A percentile compares a stretch with the other conserved stretches of the same genome.
phyloP scores from a whole-genome alignment of 2,329 filamentous ascomycete species.

The Epichloe baconii region DNA sequence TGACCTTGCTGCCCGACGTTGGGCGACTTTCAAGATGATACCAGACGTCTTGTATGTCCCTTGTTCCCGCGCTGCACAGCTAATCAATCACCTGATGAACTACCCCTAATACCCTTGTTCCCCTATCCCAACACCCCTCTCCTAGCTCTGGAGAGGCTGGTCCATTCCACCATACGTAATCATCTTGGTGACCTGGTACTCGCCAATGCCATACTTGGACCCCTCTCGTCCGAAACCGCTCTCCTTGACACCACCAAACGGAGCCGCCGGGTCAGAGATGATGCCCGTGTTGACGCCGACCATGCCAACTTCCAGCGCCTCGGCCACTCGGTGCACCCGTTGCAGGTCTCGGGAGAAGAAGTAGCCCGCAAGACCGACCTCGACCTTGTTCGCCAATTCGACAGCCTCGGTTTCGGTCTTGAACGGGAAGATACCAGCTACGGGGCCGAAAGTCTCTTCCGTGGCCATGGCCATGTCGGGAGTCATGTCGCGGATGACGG shows the following conservation, averaged over 20 bases:
- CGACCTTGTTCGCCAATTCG: conserved; percentile 62
- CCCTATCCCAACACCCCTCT: too few relatives aligned
- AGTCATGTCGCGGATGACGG: conserved; percentile 78
- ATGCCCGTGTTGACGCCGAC: conserved; percentile 70
- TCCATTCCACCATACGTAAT: conserved; percentile 40
- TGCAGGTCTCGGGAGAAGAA: conserved; percentile 64
- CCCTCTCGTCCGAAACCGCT: conserved; percentile 72
- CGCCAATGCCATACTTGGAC: conserved; percentile 61
- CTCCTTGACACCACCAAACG: conserved; percentile 73
- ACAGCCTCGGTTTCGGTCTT: conserved; percentile 82
- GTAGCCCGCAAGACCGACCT: conserved; percentile 87
- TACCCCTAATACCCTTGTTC: too few relatives aligned
- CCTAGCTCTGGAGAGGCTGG: conserved; percentile 35
- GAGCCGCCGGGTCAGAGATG: conserved; percentile 43
- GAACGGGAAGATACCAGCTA: conserved; percentile 82
- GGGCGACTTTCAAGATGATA: too few relatives aligned
- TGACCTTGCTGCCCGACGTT: too few relatives aligned
- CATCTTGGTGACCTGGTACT: conserved; percentile 65
- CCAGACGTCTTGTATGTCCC: too few relatives aligned
- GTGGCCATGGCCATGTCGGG: conserved; percentile 68
- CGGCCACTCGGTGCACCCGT: conserved; percentile 48
- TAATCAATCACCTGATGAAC: too few relatives aligned
- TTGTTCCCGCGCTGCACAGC: too few relatives aligned
- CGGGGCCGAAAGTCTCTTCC: conserved; percentile 93
- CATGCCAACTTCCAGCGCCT: conserved; percentile 73